phyloP scores from a whole-genome alignment of 208 protist genomes.

The Tritrichomonas foetus region DNA sequence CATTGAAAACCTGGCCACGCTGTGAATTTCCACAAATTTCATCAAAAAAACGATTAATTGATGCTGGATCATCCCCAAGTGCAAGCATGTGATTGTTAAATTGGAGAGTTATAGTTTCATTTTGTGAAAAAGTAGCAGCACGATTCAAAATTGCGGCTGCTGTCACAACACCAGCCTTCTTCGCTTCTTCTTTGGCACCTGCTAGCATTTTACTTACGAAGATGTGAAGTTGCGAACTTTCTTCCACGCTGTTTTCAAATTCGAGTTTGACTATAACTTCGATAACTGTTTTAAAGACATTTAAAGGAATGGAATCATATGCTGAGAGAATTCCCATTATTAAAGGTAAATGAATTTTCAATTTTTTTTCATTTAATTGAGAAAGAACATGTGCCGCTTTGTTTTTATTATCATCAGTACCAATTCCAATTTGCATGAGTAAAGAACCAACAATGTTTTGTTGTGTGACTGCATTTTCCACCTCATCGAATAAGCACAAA shows the following conservation, averaged over 20 bases:
- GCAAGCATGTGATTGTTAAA: not conserved
- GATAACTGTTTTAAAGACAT: not conserved
- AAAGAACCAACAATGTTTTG: not conserved
- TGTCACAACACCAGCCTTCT: not conserved
- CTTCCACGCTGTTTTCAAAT: not conserved
- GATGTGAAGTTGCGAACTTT: not conserved
- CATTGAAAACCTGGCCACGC: not conserved
- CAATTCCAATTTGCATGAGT: not conserved
- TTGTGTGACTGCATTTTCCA: not conserved
- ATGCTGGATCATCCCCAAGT: not conserved
- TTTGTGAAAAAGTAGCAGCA: not conserved
- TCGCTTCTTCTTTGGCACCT: not conserved
- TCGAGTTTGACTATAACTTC: not conserved
- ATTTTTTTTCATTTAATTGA: not conserved
- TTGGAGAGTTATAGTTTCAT: not conserved
- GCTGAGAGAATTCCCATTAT: not conserved
- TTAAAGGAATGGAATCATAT: not conserved
- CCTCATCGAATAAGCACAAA: not conserved
- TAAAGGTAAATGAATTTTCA: not conserved
- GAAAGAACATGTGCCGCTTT: not conserved
- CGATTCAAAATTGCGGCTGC: not conserved
- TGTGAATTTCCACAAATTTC: not conserved
- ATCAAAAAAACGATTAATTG: not conserved
- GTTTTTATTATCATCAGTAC: not conserved
- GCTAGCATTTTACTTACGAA: not conserved